phyloP scores from a whole-genome alignment of 352 stramenopile species.

The Pythium aphanidermatum region DNA sequence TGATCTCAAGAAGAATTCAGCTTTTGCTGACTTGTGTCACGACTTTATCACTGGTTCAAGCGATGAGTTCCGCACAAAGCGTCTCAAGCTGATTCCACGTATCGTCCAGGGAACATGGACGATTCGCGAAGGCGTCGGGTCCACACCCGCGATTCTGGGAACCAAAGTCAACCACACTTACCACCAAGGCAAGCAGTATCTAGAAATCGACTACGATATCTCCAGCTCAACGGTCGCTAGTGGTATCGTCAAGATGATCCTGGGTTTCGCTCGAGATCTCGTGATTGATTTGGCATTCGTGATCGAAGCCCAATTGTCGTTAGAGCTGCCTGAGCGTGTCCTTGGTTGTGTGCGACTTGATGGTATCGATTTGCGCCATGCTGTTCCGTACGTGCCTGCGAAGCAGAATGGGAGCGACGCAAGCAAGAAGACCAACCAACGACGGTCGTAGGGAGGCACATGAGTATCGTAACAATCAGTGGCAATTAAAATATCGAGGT shows the following conservation, averaged over 20 bases:
- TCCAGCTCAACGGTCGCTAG: slow-evolving; percentile 65
- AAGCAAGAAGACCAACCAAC: no score
- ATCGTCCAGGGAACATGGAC: slow-evolving; percentile 88
- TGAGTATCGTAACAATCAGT: no score
- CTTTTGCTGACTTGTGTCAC: slow-evolving; percentile 63
- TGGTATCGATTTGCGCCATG: slow-evolving; percentile 53
- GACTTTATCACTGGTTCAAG: slow-evolving; percentile 47
- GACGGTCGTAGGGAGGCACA: no score
- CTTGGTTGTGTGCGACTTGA: slow-evolving; percentile 64
- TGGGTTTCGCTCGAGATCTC: slow-evolving; percentile 57
- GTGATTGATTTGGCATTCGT: slow-evolving; percentile 83
- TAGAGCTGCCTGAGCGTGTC: slow-evolving; percentile 73
- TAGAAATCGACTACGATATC: slow-evolving; percentile 81
- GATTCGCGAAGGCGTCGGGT: slow-evolving; percentile 82
- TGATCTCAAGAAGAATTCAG: slow-evolving; percentile 58
- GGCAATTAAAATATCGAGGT: no score
- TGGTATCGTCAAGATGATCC: slow-evolving; percentile 61
- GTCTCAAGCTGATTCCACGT: slow-evolving; percentile 88
- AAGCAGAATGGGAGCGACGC: not conserved
- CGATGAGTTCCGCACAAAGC: slow-evolving; percentile 66
- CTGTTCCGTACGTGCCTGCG: slow-evolving; percentile 24
- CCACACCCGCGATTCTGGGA: slow-evolving; percentile 86
- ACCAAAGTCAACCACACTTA: slow-evolving; percentile 87
- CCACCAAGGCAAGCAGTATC: slow-evolving; percentile 52
- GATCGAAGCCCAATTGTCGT: slow-evolving; percentile 58